Percentiles rank a stretch among this genome's conserved stretches.
These are phyloP conservation scores for Chrysosphaeria jannelii DNA, from an alignment of 2,329 filamentous ascomycete genomes.

Conservation along the genomic window DNA sequence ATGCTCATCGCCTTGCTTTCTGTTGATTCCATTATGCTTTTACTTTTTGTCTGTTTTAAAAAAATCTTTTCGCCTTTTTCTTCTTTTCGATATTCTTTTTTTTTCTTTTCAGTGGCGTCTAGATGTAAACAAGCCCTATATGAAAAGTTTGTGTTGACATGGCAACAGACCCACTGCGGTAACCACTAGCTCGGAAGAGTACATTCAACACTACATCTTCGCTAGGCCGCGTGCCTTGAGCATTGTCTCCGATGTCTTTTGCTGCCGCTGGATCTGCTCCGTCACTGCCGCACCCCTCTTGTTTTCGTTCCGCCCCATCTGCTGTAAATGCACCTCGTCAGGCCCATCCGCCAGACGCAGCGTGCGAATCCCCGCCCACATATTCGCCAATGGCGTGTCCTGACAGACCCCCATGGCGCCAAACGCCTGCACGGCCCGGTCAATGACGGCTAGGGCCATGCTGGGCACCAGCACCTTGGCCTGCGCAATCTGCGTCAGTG, in stretches of 20 bases:
- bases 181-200: too few species aligned
- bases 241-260: constrained; percentile 31
- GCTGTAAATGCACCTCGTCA: constrained; percentile 76
- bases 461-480: constrained; percentile 78
- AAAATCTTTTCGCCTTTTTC: too few species aligned
- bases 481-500: constrained; percentile 77
- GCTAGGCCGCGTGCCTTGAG: constrained; percentile 27
- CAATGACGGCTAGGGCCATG: constrained; percentile 61
- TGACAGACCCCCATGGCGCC: constrained; percentile 77
- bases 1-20: too few species aligned
- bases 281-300: constrained; percentile 30
- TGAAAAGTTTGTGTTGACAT: too few species aligned
- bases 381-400: constrained; percentile 67
- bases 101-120: too few species aligned
- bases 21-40: too few species aligned
- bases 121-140: too few species aligned
- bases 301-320: constrained; percentile 59
- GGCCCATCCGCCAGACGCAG: constrained; percentile 74
- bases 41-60: too few species aligned
- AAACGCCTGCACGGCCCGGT: constrained; percentile 79
- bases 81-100: too few species aligned
- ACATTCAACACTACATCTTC: too few species aligned
- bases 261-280: constrained; percentile 31
- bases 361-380: constrained; percentile 59
- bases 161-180: too few species aligned